Conservation (phyloP, 164 flowering plant species). For the Magnolia sinica region DNA sequence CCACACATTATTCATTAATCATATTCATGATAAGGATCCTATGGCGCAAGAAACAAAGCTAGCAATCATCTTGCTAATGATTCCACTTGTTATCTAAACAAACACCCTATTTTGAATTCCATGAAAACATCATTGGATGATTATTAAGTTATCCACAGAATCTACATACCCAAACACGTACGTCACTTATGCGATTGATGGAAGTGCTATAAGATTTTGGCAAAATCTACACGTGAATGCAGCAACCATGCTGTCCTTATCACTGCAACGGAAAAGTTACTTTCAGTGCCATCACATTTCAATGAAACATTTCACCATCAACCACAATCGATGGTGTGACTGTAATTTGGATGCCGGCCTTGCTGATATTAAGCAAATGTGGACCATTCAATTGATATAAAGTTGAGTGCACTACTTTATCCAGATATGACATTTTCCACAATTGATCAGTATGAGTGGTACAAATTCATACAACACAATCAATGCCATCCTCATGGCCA, state of each 20-base stretch:
- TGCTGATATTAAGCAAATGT: background rate
- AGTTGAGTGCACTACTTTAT: background rate
- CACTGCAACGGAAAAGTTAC: slow-evolving; percentile 32
- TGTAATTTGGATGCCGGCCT: background rate
- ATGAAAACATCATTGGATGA: background rate
- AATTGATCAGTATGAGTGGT: background rate
- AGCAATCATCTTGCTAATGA: too few species aligned
- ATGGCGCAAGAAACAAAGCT: too few species aligned
- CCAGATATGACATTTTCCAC: background rate
- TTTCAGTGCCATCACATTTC: background rate
- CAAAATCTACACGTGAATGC: slow-evolving; percentile 55
- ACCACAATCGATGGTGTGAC: background rate
- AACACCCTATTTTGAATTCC: background rate
- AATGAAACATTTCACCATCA: background rate
- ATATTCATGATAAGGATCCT: too few species aligned
- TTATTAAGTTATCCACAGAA: background rate
- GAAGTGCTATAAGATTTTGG: slow-evolving; percentile 50
- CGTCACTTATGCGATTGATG: slow-evolving; percentile 29
- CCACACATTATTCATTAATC: too few species aligned
- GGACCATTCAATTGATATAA: background rate
- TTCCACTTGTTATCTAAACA: too few species aligned
- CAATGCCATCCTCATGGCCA: slow-evolving; percentile 60
- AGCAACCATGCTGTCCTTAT: slow-evolving; percentile 45
- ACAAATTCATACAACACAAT: slow-evolving; percentile 59
- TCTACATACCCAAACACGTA: background rate